Percentiles rank a stretch among this genome's conserved stretches.
Conservation (phyloP, 2,329 filamentous ascomycete genomes). For the Colletotrichum graminicola region DNA sequence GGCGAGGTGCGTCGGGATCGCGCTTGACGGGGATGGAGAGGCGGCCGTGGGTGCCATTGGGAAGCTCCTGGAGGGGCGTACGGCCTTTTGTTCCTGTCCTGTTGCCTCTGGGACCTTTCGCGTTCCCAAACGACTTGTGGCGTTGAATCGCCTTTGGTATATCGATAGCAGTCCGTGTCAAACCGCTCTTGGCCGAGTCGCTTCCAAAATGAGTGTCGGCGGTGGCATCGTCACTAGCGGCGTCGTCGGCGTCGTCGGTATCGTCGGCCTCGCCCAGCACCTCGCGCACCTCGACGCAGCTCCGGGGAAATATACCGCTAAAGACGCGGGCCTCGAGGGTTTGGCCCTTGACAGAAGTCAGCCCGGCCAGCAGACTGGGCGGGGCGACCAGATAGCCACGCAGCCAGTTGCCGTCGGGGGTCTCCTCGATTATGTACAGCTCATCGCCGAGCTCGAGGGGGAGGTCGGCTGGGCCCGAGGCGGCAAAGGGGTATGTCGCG, state of each 20-base stretch:
- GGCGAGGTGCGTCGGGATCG: slow-evolving; percentile 78
- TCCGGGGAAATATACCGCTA: slow-evolving; percentile 96
- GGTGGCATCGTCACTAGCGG: slow-evolving; percentile 32
- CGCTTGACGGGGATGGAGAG: slow-evolving; percentile 65
- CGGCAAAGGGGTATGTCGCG: slow-evolving; percentile 93
- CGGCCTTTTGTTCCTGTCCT: slow-evolving; percentile 40
- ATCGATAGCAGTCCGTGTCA: slow-evolving; percentile 54
- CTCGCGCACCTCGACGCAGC: slow-evolving; percentile 94
- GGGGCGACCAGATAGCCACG: slow-evolving; percentile 95
- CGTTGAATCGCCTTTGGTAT: slow-evolving; percentile 52
- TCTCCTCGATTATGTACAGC: slow-evolving; percentile 98
- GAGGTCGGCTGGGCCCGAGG: slow-evolving; percentile 87
- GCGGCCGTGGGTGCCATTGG: slow-evolving; percentile 56
- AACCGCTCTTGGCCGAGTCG: slow-evolving; percentile 68
- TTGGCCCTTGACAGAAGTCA: slow-evolving; percentile 92
- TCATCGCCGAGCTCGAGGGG: slow-evolving; percentile 98
- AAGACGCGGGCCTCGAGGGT: slow-evolving; percentile 96
- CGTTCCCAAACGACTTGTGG: slow-evolving; percentile 46
- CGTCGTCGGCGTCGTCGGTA: slow-evolving; percentile 58
- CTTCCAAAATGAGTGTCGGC: slow-evolving; percentile 47
- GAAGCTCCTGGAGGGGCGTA: slow-evolving; percentile 49
- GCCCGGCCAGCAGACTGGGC: slow-evolving; percentile 88
- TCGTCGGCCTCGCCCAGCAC: slow-evolving; percentile 82
- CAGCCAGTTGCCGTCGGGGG: slow-evolving; percentile 91
- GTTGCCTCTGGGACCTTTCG: slow-evolving; percentile 42